Evolutionary conservation across 768 basidiomycete species (phyloP).

Genomic region (Suillus fuscotomentosus): DNA sequence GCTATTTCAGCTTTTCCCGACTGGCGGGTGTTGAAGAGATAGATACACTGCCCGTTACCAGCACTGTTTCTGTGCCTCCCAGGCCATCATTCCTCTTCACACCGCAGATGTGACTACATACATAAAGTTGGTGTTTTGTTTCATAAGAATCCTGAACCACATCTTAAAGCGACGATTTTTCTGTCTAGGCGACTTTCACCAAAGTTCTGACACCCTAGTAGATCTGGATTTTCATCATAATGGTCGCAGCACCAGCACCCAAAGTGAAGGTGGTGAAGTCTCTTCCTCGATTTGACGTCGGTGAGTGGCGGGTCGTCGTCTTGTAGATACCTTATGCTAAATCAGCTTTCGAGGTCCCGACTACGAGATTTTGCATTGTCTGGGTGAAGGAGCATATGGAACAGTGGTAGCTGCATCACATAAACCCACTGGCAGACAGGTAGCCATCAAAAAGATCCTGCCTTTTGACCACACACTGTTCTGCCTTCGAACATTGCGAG

Average conservation of each 20-base stretch:
- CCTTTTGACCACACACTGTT: conserved; percentile 95
- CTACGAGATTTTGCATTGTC: conserved; percentile 69
- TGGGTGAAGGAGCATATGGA: conserved; percentile 89
- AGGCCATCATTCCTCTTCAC: conserved; percentile 4
- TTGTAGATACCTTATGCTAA: conserved; percentile 5
- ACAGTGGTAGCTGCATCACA: conserved; percentile 89
- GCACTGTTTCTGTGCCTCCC: neutral
- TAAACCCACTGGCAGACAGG: conserved; percentile 74
- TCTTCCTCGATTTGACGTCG: conserved; percentile 72
- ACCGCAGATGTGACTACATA: neutral
- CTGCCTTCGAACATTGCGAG: conserved; percentile 84
- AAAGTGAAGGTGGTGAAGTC: conserved; percentile 54
- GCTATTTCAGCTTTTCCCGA: neutral
- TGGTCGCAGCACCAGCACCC: conserved; percentile 8
- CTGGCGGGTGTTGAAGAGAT: neutral
- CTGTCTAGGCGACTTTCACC: neutral
- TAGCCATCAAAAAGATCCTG: conserved; percentile 94
- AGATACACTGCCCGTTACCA: conserved; percentile 13
- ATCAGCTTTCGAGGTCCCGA: conserved; percentile 50
- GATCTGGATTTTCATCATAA: neutral
- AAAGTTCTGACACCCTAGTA: neutral
- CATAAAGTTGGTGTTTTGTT: neutral
- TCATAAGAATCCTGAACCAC: neutral
- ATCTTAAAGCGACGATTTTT: neutral
- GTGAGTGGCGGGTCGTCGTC: conserved; percentile 33